Conservation (phyloP, 148 eudicot genomes). For the Chenopodium formosanum region DNA sequence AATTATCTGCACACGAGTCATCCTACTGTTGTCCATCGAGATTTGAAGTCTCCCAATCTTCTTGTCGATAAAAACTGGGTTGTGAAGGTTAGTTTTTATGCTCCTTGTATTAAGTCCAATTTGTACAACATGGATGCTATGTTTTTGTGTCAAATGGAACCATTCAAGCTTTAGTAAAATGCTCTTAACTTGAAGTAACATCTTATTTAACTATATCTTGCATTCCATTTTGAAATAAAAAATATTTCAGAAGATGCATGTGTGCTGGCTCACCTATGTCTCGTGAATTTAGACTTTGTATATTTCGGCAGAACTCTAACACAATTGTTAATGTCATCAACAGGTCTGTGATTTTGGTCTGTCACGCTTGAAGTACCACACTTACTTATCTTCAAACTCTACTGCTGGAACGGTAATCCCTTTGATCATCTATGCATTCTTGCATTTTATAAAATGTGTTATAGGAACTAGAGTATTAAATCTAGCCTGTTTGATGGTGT, state of each 20-base stretch:
- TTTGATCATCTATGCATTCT: background rate
- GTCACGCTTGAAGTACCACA: conserved; percentile 90
- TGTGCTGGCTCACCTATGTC: background rate
- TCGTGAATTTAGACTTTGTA: background rate
- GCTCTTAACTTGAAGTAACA: background rate
- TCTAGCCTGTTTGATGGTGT: conserved; percentile 4
- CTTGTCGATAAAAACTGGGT: conserved; percentile 96
- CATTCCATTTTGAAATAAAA: background rate
- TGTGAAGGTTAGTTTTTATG: conserved; percentile 70
- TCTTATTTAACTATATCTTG: background rate
- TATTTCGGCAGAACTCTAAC: background rate
- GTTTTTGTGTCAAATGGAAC: background rate
- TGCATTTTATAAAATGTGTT: conserved; percentile 1
- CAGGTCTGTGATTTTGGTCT: conserved; percentile 98
- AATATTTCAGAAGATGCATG: background rate
- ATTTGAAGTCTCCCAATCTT: conserved; percentile 93
- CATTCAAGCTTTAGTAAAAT: background rate
- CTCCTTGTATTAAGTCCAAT: conserved; percentile 1
- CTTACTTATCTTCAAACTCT: conserved; percentile 88
- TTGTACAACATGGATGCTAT: background rate
- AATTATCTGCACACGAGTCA: conserved; percentile 91
- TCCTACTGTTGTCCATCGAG: conserved; percentile 93
- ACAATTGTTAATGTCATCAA: conserved; percentile 14
- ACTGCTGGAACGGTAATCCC: conserved; percentile 92
- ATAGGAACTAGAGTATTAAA: background rate